Percentiles rank a stretch among this genome's conserved stretches.
phyloP scores from a whole-genome alignment of 225 moss, liverwort and hornwort species.

The Neckera pumila region DNA sequence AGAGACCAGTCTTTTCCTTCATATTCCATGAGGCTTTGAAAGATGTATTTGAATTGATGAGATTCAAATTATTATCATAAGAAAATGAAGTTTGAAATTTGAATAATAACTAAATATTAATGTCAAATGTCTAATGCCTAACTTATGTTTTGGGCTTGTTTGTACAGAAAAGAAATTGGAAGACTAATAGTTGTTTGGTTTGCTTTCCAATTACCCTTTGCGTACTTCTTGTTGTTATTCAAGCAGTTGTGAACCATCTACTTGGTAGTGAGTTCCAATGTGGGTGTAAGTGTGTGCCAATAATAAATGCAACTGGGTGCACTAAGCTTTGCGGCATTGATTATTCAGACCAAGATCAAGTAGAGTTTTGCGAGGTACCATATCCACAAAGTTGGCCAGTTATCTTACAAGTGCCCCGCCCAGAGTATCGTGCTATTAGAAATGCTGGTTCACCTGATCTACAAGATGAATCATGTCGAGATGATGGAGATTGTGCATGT shows the following conservation, averaged over 20 bases:
- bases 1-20: not conserved
- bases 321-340: conserved; percentile 36
- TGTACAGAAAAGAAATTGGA: conserved; percentile 72
- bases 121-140: not conserved
- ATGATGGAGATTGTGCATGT: conserved; percentile 17
- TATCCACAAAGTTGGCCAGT: conserved; percentile 53
- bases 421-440: conserved; percentile 36
- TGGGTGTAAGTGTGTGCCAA: conserved; percentile 42
- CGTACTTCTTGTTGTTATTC: conserved; percentile 49
- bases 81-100: not conserved
- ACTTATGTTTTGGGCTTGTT: not conserved
- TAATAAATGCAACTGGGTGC: conserved; percentile 4
- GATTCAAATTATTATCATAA: not conserved
- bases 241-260: conserved; percentile 35
- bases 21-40: not conserved
- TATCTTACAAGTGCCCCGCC: conserved; percentile 61
- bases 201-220: conserved; percentile 54
- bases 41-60: not conserved
- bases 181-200: conserved; percentile 70
- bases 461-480: conserved; percentile 14
- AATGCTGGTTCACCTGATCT: not conserved
- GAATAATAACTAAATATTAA: not conserved
- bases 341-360: conserved; percentile 52
- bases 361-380: conserved; percentile 41
- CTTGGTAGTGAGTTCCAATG: conserved; percentile 49